A percentile compares a stretch with the other conserved stretches of the same genome.
Evolutionary conservation across 306 rosid species (phyloP).

Genomic region (Dryas alaskensis): DNA sequence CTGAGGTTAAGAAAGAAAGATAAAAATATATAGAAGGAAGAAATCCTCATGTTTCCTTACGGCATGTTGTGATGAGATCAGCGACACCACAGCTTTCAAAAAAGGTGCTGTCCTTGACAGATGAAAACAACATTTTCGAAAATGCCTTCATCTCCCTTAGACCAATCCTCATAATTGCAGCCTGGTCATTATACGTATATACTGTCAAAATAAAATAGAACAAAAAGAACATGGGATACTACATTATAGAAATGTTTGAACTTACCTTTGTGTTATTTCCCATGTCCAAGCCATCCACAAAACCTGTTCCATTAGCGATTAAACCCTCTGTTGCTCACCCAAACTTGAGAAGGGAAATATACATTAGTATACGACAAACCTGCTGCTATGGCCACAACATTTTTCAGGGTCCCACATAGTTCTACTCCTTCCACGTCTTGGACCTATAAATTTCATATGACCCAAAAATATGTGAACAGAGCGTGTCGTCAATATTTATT

Average conservation of each 20-base stretch:
- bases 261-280: slow-evolving; percentile 91
- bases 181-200: slow-evolving; percentile 42
- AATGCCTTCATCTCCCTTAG: slow-evolving; percentile 79
- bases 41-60: slow-evolving; percentile 48
- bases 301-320: slow-evolving; percentile 54
- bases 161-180: slow-evolving; percentile 94
- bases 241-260: slow-evolving; percentile 14
- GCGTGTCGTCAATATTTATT: slow-evolving; percentile 5
- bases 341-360: slow-evolving; percentile 13
- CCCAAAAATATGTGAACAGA: slow-evolving; percentile 21
- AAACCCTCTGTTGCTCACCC: slow-evolving; percentile 25
- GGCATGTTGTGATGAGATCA: slow-evolving; percentile 88
- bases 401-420: slow-evolving; percentile 89
- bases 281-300: slow-evolving; percentile 96
- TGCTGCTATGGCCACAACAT: slow-evolving; percentile 88
- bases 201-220: slow-evolving; percentile 11
- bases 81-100: slow-evolving; percentile 97
- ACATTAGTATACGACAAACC: slow-evolving; percentile 43
- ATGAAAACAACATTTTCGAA: slow-evolving; percentile 72
- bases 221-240: background rate
- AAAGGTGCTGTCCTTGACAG: slow-evolving; percentile 81
- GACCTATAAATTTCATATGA: slow-evolving; percentile 45
- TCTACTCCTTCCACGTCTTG: slow-evolving; percentile 93
- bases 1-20: slow-evolving; percentile 17
- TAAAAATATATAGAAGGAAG: slow-evolving; percentile 8